Conservation (phyloP, 768 basidiomycete species). For the Gloeopeniophorella convolvens region DNA sequence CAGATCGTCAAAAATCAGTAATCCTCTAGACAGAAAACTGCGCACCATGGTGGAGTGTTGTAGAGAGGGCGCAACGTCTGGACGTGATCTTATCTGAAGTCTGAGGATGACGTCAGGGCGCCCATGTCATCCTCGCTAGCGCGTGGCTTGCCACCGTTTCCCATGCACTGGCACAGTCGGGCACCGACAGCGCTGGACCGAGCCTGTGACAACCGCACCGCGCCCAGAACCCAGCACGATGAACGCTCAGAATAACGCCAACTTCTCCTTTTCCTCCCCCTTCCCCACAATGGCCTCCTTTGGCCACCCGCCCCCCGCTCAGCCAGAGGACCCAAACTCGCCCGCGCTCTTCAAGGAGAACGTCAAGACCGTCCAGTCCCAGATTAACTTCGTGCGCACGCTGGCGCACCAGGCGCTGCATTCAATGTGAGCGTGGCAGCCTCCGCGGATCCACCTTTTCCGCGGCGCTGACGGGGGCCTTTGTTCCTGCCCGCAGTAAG, state of each 20-base stretch:
- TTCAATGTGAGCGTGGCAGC: conserved; percentile 16
- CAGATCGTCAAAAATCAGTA: not conserved
- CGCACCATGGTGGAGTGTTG: not conserved
- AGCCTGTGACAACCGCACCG: no score
- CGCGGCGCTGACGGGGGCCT: not conserved
- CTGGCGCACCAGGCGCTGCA: conserved; percentile 17
- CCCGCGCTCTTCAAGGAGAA: conserved; percentile 19
- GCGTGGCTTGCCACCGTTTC: no score
- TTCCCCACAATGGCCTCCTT: conserved; percentile 12
- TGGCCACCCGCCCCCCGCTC: conserved; percentile 3
- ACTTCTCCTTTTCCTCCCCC: conserved; percentile 6
- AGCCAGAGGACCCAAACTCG: conserved; percentile 18
- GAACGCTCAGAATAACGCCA: not conserved
- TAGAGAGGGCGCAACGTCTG: not conserved
- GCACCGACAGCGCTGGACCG: no score
- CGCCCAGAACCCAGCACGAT: no score
- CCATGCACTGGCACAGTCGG: no score
- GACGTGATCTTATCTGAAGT: not conserved
- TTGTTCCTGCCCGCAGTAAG: conserved; percentile 4
- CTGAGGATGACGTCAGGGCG: no score
- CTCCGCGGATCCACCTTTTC: not conserved
- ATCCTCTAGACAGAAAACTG: not conserved
- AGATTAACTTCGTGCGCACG: conserved; percentile 11
- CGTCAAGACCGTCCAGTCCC: conserved; percentile 10
- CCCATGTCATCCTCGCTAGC: no score